phyloP scores from a whole-genome alignment of 352 stramenopile species.

The Phytophthora podocarpi region DNA sequence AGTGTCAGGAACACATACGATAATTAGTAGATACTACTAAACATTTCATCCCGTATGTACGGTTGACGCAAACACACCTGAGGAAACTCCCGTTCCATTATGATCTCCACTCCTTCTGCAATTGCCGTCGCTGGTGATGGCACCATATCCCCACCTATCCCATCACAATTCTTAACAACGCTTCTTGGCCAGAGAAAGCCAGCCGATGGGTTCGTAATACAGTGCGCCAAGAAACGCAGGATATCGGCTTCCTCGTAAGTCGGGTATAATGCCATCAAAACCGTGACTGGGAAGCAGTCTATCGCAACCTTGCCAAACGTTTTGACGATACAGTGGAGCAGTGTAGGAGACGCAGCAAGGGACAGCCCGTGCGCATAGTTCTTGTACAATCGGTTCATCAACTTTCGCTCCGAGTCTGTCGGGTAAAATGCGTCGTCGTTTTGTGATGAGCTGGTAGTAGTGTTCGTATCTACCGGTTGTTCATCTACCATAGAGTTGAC shows the following conservation, averaged over 20 bases:
- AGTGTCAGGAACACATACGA: background rate
- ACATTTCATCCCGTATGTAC: no score
- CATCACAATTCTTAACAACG: background rate
- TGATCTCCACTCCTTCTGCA: slow-evolving; percentile 46
- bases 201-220: slow-evolving; percentile 23
- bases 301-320: slow-evolving; percentile 50
- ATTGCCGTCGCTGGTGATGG: slow-evolving; percentile 16
- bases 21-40: no score
- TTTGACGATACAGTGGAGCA: slow-evolving; percentile 59
- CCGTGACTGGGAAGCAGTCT: slow-evolving; percentile 54
- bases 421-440: slow-evolving; percentile 27
- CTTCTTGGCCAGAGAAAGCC: slow-evolving; percentile 47
- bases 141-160: background rate
- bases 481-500: background rate
- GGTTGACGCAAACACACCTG: slow-evolving; percentile 38
- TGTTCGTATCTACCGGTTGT: background rate
- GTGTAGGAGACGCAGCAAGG: slow-evolving; percentile 47
- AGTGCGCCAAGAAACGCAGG: slow-evolving; percentile 40
- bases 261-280: slow-evolving; percentile 65
- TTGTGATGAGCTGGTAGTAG: background rate
- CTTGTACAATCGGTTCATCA: slow-evolving; percentile 76
- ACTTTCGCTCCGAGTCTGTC: slow-evolving; percentile 45
- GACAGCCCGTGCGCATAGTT: slow-evolving; percentile 47
- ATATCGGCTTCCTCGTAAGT: slow-evolving; percentile 40
- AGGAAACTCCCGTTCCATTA: slow-evolving; percentile 54